A percentile compares a stretch with the other conserved stretches of the same genome.
Evolutionary conservation across 2,329 filamentous ascomycete genomes (phyloP).

Genomic region (Alternaria angustiovoidea): DNA sequence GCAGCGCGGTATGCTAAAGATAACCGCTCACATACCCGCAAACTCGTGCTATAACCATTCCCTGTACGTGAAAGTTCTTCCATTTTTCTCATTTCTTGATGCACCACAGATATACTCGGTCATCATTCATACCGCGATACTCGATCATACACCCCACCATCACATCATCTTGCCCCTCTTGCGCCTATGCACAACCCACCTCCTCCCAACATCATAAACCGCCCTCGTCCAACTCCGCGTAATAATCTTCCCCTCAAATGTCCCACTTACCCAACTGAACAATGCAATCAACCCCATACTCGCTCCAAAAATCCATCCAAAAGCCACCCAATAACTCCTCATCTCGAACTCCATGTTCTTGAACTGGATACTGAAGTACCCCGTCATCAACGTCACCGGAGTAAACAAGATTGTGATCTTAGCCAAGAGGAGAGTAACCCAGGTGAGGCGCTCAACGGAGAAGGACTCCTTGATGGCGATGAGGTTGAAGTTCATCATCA

Average conservation of each 20-base stretch:
- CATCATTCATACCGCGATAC: no score
- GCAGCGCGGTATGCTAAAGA: no score
- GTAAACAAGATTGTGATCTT: slow-evolving; percentile 80
- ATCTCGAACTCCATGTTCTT: slow-evolving; percentile 67
- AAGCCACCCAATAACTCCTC: slow-evolving; percentile 72
- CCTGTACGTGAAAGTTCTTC: background rate
- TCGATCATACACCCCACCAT: background rate
- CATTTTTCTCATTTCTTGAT: background rate
- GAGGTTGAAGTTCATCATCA: slow-evolving; percentile 78
- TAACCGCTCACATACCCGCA: no score
- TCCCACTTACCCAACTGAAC: slow-evolving; percentile 66
- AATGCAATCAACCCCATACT: slow-evolving; percentile 66
- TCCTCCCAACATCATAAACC: slow-evolving; percentile 35
- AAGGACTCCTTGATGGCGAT: slow-evolving; percentile 78
- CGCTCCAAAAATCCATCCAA: slow-evolving; percentile 65
- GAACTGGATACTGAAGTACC: slow-evolving; percentile 75
- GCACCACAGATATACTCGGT: no score
- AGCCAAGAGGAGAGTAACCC: slow-evolving; percentile 75
- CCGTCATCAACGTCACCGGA: slow-evolving; percentile 77
- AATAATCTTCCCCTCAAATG: slow-evolving; percentile 63
- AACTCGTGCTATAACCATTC: no score
- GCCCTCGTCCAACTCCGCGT: slow-evolving; percentile 54
- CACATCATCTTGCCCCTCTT: slow-evolving; percentile 29
- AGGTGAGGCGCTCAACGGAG: slow-evolving; percentile 74
- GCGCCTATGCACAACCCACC: slow-evolving; percentile 35